A percentile compares a stretch with the other conserved stretches of the same genome.
phyloP scores from a whole-genome alignment of 805 yeast species.

The Hanseniaspora singularis region DNA sequence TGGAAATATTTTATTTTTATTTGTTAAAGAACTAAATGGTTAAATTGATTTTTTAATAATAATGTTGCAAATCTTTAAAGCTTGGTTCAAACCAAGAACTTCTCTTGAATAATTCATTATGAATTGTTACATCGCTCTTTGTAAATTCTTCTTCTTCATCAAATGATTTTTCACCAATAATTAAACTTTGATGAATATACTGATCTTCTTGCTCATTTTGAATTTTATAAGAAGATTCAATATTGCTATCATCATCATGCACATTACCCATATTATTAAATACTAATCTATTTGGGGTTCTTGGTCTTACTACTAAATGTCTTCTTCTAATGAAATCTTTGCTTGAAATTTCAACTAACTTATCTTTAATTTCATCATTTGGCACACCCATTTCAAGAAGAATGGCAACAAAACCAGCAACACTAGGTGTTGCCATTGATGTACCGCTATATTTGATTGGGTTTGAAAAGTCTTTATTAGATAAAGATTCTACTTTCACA shows the following conservation, averaged over 20 bases:
- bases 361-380: slow-evolving; percentile 32
- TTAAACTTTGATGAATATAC: no score
- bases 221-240: no score
- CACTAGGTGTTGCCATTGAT: slow-evolving; percentile 69
- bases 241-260: neutral
- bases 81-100: slow-evolving; percentile 1
- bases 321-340: slow-evolving; percentile 37
- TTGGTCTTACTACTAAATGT: slow-evolving; percentile 36
- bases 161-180: no score
- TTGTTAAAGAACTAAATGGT: no score
- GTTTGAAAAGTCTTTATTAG: slow-evolving; percentile 23
- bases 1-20: neutral
- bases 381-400: slow-evolving; percentile 42
- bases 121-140: slow-evolving; percentile 11
- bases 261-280: slow-evolving; percentile 29
- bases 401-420: slow-evolving; percentile 53
- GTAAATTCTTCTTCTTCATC: slow-evolving; percentile 3
- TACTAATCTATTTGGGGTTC: slow-evolving; percentile 50
- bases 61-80: slow-evolving; percentile 9
- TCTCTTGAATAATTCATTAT: slow-evolving; percentile 2
- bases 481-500: slow-evolving; percentile 47
- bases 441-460: slow-evolving; percentile 49
- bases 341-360: slow-evolving; percentile 37
- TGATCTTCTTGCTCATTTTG: no score
- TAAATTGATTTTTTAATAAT: no score